phyloP scores from a whole-genome alignment of 1,284 basidiomycete species.

The Sanghuangporus weigelae region DNA sequence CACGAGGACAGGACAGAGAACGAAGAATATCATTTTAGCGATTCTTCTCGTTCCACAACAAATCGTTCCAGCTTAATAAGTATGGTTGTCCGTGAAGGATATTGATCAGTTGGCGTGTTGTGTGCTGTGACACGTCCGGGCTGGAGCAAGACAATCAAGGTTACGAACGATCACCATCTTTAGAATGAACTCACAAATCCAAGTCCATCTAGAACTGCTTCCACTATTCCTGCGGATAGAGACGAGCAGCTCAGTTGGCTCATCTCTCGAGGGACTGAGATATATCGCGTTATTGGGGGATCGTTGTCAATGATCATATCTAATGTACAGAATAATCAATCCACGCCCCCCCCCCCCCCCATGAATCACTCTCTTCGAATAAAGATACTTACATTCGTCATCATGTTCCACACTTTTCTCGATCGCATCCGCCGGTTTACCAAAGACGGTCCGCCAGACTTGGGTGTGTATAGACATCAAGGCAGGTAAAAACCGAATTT shows the following conservation, averaged over 20 bases:
- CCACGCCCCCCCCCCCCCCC: too few relatives aligned
- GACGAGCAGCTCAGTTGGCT: constrained; percentile 93
- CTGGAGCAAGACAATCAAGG: too few relatives aligned
- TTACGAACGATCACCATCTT: too few relatives aligned
- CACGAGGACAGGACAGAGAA: not conserved
- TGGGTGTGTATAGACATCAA: constrained; percentile 91
- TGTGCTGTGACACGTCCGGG: constrained; percentile 97
- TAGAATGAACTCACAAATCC: constrained; percentile 88
- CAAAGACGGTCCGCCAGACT: constrained; percentile 93
- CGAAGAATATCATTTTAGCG: constrained; percentile 46
- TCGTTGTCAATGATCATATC: constrained; percentile 99
- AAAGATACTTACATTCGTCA: constrained; percentile 78
- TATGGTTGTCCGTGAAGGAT: constrained; percentile 84
- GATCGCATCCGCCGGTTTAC: constrained; percentile 88
- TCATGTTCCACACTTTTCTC: constrained; percentile 94
- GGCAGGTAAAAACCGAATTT: constrained; percentile 82
- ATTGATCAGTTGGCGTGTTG: constrained; percentile 78
- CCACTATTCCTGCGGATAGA: constrained; percentile 94
- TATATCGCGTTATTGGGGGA: constrained; percentile 84
- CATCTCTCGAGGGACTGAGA: constrained; percentile 94
- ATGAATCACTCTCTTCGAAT: not conserved
- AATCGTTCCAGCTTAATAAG: constrained; percentile 91
- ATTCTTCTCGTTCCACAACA: constrained; percentile 85
- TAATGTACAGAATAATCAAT: constrained; percentile 33
- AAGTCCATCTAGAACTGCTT: constrained; percentile 93